phyloP scores from a whole-genome alignment of 2,329 filamentous ascomycete species.

The Paecilomyces niveus region DNA sequence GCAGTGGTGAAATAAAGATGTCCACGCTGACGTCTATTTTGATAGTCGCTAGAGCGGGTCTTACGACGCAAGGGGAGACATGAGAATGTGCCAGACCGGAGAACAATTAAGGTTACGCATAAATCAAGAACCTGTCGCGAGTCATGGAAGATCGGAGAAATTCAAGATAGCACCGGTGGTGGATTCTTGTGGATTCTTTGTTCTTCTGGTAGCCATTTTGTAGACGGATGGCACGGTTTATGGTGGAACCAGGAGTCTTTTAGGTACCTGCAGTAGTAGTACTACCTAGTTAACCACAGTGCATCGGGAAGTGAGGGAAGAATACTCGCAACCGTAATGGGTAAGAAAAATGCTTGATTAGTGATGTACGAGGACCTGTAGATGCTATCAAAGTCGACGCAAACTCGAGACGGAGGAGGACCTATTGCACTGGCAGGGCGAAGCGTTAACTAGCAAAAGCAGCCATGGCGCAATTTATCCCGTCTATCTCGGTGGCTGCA shows the following conservation, averaged over 20 bases:
- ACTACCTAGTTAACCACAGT: too few species aligned
- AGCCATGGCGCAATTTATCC: background rate
- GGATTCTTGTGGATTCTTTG: background rate
- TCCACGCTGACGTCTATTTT: background rate
- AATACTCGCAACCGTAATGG: background rate
- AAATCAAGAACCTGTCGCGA: background rate
- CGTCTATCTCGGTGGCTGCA: background rate
- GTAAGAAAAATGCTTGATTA: background rate
- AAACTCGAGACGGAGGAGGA: background rate
- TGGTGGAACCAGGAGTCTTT: too few species aligned
- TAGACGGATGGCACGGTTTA: background rate
- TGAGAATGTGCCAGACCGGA: too few species aligned
- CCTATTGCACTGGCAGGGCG: background rate
- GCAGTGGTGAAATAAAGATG: background rate
- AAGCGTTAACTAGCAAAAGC: background rate
- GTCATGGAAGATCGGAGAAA: background rate
- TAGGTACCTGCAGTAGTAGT: background rate
- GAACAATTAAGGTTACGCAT: background rate
- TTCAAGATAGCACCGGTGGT: background rate
- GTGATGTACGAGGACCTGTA: background rate
- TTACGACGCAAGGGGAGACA: background rate
- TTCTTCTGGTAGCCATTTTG: background rate
- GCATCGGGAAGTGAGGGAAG: too few species aligned
- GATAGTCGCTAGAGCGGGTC: background rate
- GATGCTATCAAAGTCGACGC: background rate